Evolutionary conservation across 2,329 filamentous ascomycete species (phyloP), one percentile per base, ranked within the genome.

Genomic region (Biscogniauxia sp.): DNA sequence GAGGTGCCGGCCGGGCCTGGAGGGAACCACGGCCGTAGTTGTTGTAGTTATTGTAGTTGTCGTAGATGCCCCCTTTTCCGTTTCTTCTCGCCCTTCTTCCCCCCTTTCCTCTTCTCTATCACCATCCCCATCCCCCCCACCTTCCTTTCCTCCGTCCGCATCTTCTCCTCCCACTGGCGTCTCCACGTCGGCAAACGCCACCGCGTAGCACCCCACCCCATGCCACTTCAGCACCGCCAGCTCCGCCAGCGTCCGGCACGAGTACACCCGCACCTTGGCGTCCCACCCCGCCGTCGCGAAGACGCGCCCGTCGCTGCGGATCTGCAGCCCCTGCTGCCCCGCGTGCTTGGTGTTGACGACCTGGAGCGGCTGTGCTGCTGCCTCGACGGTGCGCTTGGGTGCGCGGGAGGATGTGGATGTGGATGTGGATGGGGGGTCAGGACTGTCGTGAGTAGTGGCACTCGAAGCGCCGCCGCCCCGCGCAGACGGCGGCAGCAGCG

Each of bases 211-310:
- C 1, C 93, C 93, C 32, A 91, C 89, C 67, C 89, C 88, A 75
- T 98, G 95, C 94, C 94, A 98, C 75, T 96, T 96, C 64, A 98
- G 78, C 58, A 97, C 92, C 0, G 94, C 95, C 11, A 98, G 76
- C 75, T 98, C 93, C 70, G 89, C 91, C 80, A 98, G 82, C 0
- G 87, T 90, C 75, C 89, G 92, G 53, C 83, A 78, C 2, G 89
- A 90, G 74, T 98, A 99, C 1, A 98, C 87, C 8, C 95, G 82
- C 1, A 93, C 80, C 54, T 88, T 86, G 1, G 87, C 84, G 74
- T 99, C 95, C 95, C 95, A 99, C 3, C 95, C 95, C 0, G 92
- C 94, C 0, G 94, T 98, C 2, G 90, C 92, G 65, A 97, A 90
- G 3, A 99, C 83, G 64, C 85, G 89, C 2, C 88, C 90, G 73